Conservation (phyloP, 805 yeast species). For the Wickerhamomyces queroliae region DNA sequence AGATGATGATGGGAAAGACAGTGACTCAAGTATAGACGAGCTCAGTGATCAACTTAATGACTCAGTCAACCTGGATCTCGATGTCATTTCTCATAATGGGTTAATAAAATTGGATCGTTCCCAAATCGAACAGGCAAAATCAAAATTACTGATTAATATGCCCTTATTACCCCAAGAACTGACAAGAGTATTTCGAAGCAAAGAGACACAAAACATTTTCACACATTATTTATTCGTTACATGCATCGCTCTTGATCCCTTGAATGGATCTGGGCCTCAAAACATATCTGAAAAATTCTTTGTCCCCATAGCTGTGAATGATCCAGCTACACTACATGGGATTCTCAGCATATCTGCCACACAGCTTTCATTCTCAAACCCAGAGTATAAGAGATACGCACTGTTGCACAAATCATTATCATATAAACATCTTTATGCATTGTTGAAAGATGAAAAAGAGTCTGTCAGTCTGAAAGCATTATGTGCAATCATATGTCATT, state of each 20-base stretch:
- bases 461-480: conserved; percentile 5
- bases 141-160: conserved; percentile 2
- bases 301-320: conserved; percentile 8
- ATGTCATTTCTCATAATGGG: conserved; percentile 1
- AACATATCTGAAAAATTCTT: conserved; percentile 12
- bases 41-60: not conserved
- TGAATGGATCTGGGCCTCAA: conserved; percentile 10
- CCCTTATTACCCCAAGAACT: conserved; percentile 1
- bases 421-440: conserved; percentile 6
- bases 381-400: conserved; percentile 4
- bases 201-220: conserved; percentile 3
- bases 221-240: conserved; percentile 7
- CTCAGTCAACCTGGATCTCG: not conserved
- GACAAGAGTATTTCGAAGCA: conserved; percentile 2
- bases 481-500: conserved; percentile 9
- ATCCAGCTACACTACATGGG: conserved; percentile 11
- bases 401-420: conserved; percentile 9
- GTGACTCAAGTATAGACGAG: not conserved
- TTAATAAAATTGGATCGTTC: not conserved
- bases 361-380: conserved; percentile 7
- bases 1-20: not conserved
- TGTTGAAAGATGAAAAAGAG: conserved; percentile 1
- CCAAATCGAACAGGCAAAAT: not conserved
- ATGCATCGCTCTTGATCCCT: conserved; percentile 8
- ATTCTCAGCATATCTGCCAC: conserved; percentile 9